These are phyloP conservation scores for Scedosporium minutisporum DNA, from an alignment of 2,329 filamentous ascomycete genomes.

Conservation along the genomic window DNA sequence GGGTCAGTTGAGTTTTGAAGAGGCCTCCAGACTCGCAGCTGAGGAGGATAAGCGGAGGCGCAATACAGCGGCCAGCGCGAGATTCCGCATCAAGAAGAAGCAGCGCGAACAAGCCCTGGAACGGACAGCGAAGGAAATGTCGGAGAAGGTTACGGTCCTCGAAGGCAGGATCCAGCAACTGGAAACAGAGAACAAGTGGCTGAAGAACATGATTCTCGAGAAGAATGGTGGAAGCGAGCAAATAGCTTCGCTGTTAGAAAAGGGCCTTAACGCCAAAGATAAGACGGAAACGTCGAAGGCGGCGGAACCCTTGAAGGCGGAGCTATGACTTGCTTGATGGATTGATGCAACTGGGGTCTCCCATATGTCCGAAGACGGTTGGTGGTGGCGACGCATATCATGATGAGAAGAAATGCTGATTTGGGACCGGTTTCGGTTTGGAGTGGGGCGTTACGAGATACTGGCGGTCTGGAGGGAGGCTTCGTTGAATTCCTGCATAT, in stretches of 20 bases:
- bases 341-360: neutral
- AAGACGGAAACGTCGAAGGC: conserved; percentile 2
- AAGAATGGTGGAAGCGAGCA: conserved; percentile 58
- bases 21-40: conserved; percentile 61
- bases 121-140: conserved; percentile 71
- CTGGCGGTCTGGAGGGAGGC: neutral
- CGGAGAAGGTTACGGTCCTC: conserved; percentile 64
- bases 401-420: neutral
- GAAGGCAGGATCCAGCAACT: conserved; percentile 66
- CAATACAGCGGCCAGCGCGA: conserved; percentile 80
- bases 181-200: conserved; percentile 76
- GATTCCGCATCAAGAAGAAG: conserved; percentile 94
- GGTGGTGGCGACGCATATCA: neutral
- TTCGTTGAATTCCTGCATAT: neutral
- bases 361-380: neutral
- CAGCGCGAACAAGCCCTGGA: conserved; percentile 82
- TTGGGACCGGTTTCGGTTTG: neutral
- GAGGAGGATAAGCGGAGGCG: conserved; percentile 86
- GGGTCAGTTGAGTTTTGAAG: conserved; percentile 50
- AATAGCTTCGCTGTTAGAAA: conserved; percentile 35
- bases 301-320: neutral
- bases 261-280: conserved; percentile 32
- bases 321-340: neutral
- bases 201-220: conserved; percentile 71
- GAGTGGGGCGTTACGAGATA: neutral